Conservation (phyloP, 78 protist species). For the Dictyostelium discoideum region dicty_2.7 NC_007090.3:3616501-3617000, state of each 20-base stretch:
- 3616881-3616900: constrained; percentile 9
- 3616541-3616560: background rate
- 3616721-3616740: constrained; percentile 16
- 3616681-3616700: constrained; percentile 15
- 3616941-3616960: constrained; percentile 21
- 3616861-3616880: constrained; percentile 30
- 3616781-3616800: background rate
- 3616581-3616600: background rate
- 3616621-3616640: background rate
- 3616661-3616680: constrained; percentile 60
- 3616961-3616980: background rate
- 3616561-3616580: constrained; percentile 27
- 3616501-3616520: background rate
- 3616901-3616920: constrained; percentile 34
- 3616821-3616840: background rate
- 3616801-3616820: background rate
- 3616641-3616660: constrained; percentile 31
- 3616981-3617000: background rate
- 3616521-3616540: background rate
- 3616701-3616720: constrained; percentile 26
- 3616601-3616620: constrained; percentile 1
- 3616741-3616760: constrained; percentile 32
- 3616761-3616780: constrained; percentile 8
- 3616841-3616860: constrained; percentile 64
- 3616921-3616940: constrained; percentile 44